phyloP scores from a whole-genome alignment of 352 stramenopile genomes.

The Pythium rhizo-oryzae region DNA sequence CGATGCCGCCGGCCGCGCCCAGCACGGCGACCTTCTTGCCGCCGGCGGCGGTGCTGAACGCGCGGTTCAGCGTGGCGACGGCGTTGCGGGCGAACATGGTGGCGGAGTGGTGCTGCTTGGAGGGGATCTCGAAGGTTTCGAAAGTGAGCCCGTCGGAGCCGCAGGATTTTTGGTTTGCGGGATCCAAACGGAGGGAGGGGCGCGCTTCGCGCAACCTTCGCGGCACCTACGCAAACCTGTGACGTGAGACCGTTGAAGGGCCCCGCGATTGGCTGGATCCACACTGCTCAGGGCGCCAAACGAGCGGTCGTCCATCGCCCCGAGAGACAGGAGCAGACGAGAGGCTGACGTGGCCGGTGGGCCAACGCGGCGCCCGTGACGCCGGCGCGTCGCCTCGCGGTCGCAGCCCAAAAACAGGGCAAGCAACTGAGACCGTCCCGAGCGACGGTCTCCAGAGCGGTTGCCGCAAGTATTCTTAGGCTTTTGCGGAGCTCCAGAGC shows the following conservation, averaged over 20 bases:
- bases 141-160: constrained; percentile 24
- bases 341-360: constrained; percentile 7
- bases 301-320: neutral
- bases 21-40: constrained; percentile 85
- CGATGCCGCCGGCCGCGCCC: constrained; percentile 97
- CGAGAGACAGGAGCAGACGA: neutral
- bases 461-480: constrained; percentile 10
- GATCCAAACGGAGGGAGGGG: neutral
- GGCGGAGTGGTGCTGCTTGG: neutral
- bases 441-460: too few relatives aligned
- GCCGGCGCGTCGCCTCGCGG: constrained; percentile 8
- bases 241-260: constrained; percentile 15
- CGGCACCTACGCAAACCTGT: constrained; percentile 12
- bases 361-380: neutral
- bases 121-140: constrained; percentile 7
- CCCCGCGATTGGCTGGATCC: constrained; percentile 25
- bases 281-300: neutral
- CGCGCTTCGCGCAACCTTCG: constrained; percentile 25
- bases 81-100: constrained; percentile 30
- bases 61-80: constrained; percentile 30
- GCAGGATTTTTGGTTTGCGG: constrained; percentile 10
- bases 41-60: constrained; percentile 61
- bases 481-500: too few relatives aligned
- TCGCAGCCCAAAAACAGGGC: too few relatives aligned
- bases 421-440: neutral